Evolutionary conservation across 208 protist species (phyloP).

Genomic region (Trypanosoma conorhini): DNA sequence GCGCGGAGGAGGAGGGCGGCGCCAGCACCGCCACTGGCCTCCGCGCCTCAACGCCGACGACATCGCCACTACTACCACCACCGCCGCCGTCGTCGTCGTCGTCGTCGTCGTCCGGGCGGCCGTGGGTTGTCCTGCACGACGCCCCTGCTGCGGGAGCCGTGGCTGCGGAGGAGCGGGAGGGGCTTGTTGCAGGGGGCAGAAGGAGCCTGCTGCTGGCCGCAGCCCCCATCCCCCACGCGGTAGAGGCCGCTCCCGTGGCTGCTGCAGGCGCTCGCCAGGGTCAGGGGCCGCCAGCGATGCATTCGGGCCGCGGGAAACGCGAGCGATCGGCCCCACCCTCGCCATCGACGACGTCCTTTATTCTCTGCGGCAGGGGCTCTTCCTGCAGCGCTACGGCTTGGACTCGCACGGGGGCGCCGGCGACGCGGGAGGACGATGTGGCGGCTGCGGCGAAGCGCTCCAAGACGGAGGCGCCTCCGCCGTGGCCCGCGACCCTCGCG

Average conservation of each 20-base stretch:
- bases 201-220: conserved; percentile 5
- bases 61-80: background rate
- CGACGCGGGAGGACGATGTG: background rate
- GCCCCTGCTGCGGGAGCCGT: background rate
- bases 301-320: background rate
- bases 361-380: conserved; percentile 4
- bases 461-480: background rate
- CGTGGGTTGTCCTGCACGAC: background rate
- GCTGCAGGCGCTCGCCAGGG: background rate
- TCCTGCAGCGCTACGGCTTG: background rate
- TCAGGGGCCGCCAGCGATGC: background rate
- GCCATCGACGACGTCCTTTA: conserved; percentile 2
- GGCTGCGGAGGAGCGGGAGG: background rate
- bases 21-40: background rate
- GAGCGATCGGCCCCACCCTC: conserved; percentile 4
- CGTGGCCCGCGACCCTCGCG: too few relatives aligned
- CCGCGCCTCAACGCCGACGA: background rate
- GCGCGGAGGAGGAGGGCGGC: background rate
- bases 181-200: background rate
- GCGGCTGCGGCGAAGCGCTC: background rate
- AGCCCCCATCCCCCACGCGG: background rate
- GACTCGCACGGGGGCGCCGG: background rate
- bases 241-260: background rate
- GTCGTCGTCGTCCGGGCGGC: background rate
- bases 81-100: background rate